Evolutionary conservation across 2,329 filamentous ascomycete species (phyloP).

Genomic region (Elsinoe necatrix): DNA sequence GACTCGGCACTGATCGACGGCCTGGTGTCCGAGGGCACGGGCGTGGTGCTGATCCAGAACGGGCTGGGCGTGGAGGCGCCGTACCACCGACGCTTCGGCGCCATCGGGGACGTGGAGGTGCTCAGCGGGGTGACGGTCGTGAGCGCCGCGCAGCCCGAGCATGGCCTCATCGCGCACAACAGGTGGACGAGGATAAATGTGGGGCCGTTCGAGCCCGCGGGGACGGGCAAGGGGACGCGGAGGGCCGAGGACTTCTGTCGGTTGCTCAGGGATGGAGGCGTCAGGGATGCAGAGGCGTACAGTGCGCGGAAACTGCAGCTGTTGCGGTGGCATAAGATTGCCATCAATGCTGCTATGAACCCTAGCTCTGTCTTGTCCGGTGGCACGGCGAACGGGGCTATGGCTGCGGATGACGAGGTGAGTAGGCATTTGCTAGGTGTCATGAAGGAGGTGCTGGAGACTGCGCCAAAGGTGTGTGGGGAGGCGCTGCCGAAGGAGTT

Average conservation of each 20-base stretch:
- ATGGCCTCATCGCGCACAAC: constrained; percentile 59
- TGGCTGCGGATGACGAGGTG: constrained; percentile 57
- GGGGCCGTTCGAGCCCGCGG: constrained; percentile 53
- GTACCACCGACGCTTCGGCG: constrained; percentile 54
- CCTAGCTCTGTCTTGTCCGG: constrained; percentile 60
- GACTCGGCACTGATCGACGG: constrained; percentile 55
- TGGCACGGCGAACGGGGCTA: constrained; percentile 56
- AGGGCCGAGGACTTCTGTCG: constrained; percentile 43
- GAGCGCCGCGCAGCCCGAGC: constrained; percentile 56
- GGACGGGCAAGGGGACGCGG: constrained; percentile 26
- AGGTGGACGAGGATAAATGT: constrained; percentile 65
- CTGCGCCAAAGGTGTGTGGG: constrained; percentile 55
- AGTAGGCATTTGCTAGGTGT: constrained; percentile 53
- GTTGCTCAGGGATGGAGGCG: constrained; percentile 53
- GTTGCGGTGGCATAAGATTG: constrained; percentile 67
- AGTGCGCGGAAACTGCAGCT: constrained; percentile 59
- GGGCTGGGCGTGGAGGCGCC: constrained; percentile 62
- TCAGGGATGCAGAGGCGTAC: constrained; percentile 57
- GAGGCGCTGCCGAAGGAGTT: constrained; percentile 51
- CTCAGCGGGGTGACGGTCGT: constrained; percentile 62
- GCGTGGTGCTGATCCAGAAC: constrained; percentile 62
- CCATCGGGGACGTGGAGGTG: constrained; percentile 40
- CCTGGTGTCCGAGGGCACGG: constrained; percentile 46
- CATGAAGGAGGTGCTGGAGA: constrained; percentile 61
- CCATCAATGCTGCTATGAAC: constrained; percentile 69